Base-by-base conservation (phyloP, 2,329 filamentous ascomycete species). In the Shiraia bambusicola region DNA sequence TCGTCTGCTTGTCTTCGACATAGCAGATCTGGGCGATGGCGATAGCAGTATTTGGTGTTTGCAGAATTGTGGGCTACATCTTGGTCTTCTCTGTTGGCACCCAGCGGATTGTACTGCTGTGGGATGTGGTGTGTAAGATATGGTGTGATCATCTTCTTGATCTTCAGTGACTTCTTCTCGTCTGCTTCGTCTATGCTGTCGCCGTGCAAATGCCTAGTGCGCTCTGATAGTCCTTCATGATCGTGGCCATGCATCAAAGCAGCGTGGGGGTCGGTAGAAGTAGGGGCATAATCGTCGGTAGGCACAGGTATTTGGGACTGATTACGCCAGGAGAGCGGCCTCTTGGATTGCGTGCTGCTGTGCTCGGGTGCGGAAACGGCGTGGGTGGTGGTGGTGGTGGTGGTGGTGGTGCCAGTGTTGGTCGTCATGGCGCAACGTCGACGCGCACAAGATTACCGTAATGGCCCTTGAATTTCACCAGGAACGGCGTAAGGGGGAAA, bases 11-110 rank as follows among this genome's bases (percentile, higher is more conserved):
- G 89, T 47, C 90, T 83, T 47, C 91, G 80, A 72, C 93, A 98
- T 72, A 96, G 95, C 39, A 92, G 83, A 69, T 97, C 93, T 2
- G 93, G 93, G 39, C 88, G 80, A 69, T 98, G 93, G 41, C 93
- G 84, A 69, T 98, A 98, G 73, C 93, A 98, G 73, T 87, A 97
- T 67, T 88, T 93, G 56, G 89, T 94, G 66, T 91, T 95, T 26
- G 77, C 79, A 49, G 82, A 65, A 40, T 60, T 35, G 54, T 42
- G 58, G 26, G 48, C 46, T 19, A 45, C 45, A 45, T 52, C 44
- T 24, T 46, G 31, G 42, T 55, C 69, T 69, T 47, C 70, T 69
- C 44, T 46, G 28, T 76, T 74, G 6, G 73, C 71, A 46, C 86
- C 85, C 41, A 89, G 74, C 12, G 88, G 88, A 25, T 90, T 88